Base-by-base conservation (phyloP, 2,329 filamentous ascomycete genomes). In the Hypoxylon sp. region DNA sequence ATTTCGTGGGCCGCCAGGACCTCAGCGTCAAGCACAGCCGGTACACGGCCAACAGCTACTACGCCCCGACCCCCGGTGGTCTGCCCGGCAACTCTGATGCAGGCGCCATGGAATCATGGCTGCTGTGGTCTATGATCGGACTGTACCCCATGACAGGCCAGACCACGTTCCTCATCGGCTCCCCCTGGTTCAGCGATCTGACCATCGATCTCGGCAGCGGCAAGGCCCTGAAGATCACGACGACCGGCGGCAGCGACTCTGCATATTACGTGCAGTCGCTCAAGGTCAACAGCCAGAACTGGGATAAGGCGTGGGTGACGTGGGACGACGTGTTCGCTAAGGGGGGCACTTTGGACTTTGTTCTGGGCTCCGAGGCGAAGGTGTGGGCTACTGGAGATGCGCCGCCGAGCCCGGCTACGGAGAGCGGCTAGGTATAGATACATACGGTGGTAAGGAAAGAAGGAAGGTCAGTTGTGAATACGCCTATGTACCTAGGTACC, bases 1-100 rank as follows among this genome's bases (percentile, higher is more conserved):
- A 91, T 78, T 93, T 87, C 76, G 86, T 87, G 60, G 85, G 86
- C 65, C 84, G 87, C 50, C 90, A 91, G 73, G 86, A 90, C 72
- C 84, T 88, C 31, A 85, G 85, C 2, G 89, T 92, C 17, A 76
- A 84, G 62, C 84, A 86, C 67, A 87, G 86, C 48, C 86, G 91
- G 54, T 81, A 80, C 59, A 82, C 90, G 50, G 89, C 89, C 31
- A 87, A 88, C 70, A 78, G 81, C 13, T 88, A 87, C 79, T 92
- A 91, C 78, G 82, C 81, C 53, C 81, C 85, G 1, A 85, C 85
- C 0, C 81, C 82, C 0, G 75, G 74, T 6, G 91, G 91, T 0
- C 81, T 93, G 0, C 91, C 91, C 0, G 91, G 91, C 0, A 92
- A 93, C 77, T 89, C 86, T 48, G 91, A 93, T 76, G 90, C 89